Evolutionary conservation across 768 basidiomycete genomes (phyloP), one percentile per base, ranked within the genome.

Genomic region (Inosperma sp.): DNA sequence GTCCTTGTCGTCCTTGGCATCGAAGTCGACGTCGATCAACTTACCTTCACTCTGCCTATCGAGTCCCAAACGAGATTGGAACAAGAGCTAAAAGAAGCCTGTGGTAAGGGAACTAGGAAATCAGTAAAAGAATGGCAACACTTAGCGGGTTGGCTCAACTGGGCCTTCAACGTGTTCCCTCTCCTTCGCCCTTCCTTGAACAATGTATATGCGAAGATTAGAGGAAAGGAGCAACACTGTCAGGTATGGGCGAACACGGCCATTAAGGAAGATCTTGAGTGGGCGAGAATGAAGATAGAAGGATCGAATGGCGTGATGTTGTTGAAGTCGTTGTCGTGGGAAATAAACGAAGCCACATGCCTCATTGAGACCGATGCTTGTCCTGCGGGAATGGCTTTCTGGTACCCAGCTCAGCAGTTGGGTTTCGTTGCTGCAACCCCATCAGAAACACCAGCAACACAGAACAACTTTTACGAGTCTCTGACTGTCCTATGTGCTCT

Each of bases 1-100:
- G 19, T 33, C 0, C 57, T 77, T 5, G 56, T 52, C 8, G 68
- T 75, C 48, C 72, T 75, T 43, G 70, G 75, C 1, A 68, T 75
- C 49, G 17, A 55, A 0, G 66, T 75, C 3, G 65, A 76, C 49
- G 30, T 62, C 0, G 57, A 63, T 14, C 19, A 22, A 0, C 62
- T 72, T 57, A 56, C 62, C 0, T 55, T 73, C 33, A 59, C 67
- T 4, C 26, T 69, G 19, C 55, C 61, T 4, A n/a, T 27, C 3
- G 55, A 58, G 2, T 5, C 55, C 2, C n/a, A 17, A 10, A 16
- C 9, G 0, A 35, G 45, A 2, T 37, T 56, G 1, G 13, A 53
- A 8, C 13, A 47, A 13, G 30, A 47, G n/a, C n/a, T 47, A 5
- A 19, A 47, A 13, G 16, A 5, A 3, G 31, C 30, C 30, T 27